These are phyloP conservation scores for Diaporthe aspalathi DNA, from an alignment of 2,329 filamentous ascomycete genomes.

Conservation along the genomic window DNA sequence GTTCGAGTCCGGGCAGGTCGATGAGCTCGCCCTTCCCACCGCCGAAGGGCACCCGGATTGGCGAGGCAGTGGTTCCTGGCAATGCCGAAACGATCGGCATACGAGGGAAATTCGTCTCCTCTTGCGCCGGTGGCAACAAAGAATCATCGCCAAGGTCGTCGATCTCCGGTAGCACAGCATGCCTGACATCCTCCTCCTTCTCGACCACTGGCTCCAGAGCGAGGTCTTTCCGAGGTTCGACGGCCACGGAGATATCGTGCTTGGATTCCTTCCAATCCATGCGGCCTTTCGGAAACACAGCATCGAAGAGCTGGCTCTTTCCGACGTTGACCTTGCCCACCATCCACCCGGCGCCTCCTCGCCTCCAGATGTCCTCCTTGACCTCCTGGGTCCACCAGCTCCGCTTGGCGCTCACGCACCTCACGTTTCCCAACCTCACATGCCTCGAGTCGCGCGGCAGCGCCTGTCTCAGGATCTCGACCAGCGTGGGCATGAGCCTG, in stretches of 20 bases:
- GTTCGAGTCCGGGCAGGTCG: slow-evolving; percentile 87
- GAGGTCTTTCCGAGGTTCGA: slow-evolving; percentile 46
- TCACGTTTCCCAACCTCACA: slow-evolving; percentile 87
- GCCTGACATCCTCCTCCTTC: slow-evolving; percentile 40
- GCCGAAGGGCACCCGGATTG: slow-evolving; percentile 92
- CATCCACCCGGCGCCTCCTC: slow-evolving; percentile 92
- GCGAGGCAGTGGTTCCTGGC: slow-evolving; percentile 93
- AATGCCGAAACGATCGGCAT: slow-evolving; percentile 90
- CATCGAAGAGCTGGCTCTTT: slow-evolving; percentile 91
- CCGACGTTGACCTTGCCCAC: slow-evolving; percentile 99
- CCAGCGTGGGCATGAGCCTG: slow-evolving; percentile 84
- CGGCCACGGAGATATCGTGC: slow-evolving; percentile 50
- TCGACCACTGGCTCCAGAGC: slow-evolving; percentile 32
- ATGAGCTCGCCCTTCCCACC: slow-evolving; percentile 89
- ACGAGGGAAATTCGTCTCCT: slow-evolving; percentile 79
- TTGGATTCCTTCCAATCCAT: slow-evolving; percentile 55
- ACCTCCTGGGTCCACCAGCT: slow-evolving; percentile 92
- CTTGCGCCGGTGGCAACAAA: slow-evolving; percentile 81
- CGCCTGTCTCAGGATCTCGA: slow-evolving; percentile 79
- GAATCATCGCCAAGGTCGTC: slow-evolving; percentile 54
- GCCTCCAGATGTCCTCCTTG: slow-evolving; percentile 85
- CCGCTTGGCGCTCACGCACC: slow-evolving; percentile 85
- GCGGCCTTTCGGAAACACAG: slow-evolving; percentile 83
- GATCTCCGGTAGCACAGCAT: slow-evolving; percentile 37
- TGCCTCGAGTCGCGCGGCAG: slow-evolving; percentile 75